Evolutionary conservation across 306 rosid species (phyloP).

Genomic region (Dalbergia cultrata): DNA sequence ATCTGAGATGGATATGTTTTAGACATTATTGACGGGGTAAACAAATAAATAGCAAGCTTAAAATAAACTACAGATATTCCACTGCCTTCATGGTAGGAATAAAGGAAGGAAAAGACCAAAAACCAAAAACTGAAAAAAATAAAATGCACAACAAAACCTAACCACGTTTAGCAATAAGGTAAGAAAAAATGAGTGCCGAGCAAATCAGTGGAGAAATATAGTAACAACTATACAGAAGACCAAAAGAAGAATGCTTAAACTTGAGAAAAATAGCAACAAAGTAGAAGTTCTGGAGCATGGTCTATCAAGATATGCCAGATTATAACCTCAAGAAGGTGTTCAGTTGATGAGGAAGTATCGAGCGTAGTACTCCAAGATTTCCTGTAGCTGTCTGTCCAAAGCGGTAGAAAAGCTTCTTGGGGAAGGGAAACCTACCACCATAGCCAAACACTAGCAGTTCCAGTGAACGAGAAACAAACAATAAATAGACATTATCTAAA

Average conservation of each 20-base stretch:
- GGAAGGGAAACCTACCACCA: constrained; percentile 70
- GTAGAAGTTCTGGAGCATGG: constrained; percentile 26
- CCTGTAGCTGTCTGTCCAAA: constrained; percentile 64
- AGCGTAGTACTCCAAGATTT: constrained; percentile 69
- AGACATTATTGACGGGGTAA: constrained; percentile 12
- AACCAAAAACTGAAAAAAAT: neutral
- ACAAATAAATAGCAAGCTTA: constrained; percentile 13
- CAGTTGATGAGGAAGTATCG: constrained; percentile 60
- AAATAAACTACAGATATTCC: constrained; percentile 3
- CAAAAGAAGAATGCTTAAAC: constrained; percentile 30
- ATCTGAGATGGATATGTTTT: constrained; percentile 50
- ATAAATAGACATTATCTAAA: constrained; percentile 32
- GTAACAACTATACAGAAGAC: neutral
- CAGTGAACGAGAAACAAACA: neutral
- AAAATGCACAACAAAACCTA: constrained; percentile 7
- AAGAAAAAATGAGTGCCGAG: neutral
- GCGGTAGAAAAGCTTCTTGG: constrained; percentile 65
- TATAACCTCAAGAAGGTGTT: constrained; percentile 76
- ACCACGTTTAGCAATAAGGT: constrained; percentile 12
- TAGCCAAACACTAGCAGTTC: neutral
- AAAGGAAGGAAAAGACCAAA: constrained; percentile 9
- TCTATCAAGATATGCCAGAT: constrained; percentile 25
- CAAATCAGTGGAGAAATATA: constrained; percentile 16
- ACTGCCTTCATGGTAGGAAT: neutral
- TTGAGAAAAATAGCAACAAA: constrained; percentile 19